These are phyloP conservation scores for Hydnomerulius pinastri DNA, from an alignment of 768 basidiomycete species.

Conservation along the genomic window DNA sequence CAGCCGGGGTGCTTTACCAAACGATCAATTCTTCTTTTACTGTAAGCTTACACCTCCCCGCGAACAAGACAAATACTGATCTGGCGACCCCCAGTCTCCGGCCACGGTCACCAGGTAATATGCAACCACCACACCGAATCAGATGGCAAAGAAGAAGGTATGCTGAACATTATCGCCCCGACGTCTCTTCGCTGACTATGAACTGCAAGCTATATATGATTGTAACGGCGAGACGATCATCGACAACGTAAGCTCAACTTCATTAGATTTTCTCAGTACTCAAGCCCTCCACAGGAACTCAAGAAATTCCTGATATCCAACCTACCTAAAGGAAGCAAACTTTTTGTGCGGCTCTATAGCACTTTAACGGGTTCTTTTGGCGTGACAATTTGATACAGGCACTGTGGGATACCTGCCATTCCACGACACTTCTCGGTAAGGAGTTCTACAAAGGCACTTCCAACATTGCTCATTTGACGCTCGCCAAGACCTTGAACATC, in stretches of 20 bases:
- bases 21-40: too few species aligned
- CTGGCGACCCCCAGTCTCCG: too few species aligned
- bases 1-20: too few species aligned
- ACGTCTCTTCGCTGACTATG: neutral
- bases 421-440: constrained; percentile 2
- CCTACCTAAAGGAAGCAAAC: neutral
- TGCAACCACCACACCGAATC: constrained; percentile 38
- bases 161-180: too few species aligned
- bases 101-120: neutral
- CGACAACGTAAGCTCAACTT: too few species aligned
- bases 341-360: neutral
- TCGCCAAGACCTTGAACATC: neutral
- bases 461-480: neutral
- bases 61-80: too few species aligned
- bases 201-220: neutral
- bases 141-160: constrained; percentile 51
- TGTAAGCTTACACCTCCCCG: too few species aligned
- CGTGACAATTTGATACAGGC: neutral
- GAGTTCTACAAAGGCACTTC: neutral
- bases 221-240: neutral
- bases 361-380: too few species aligned
- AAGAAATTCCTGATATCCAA: too few species aligned
- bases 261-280: too few species aligned
- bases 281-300: too few species aligned
- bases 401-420: constrained; percentile 5